A percentile compares a stretch with the other conserved stretches of the same genome.
These are phyloP conservation scores for Quercus aquifolioides DNA, from an alignment of 306 rosid genomes.

Conservation along the genomic window DNA sequence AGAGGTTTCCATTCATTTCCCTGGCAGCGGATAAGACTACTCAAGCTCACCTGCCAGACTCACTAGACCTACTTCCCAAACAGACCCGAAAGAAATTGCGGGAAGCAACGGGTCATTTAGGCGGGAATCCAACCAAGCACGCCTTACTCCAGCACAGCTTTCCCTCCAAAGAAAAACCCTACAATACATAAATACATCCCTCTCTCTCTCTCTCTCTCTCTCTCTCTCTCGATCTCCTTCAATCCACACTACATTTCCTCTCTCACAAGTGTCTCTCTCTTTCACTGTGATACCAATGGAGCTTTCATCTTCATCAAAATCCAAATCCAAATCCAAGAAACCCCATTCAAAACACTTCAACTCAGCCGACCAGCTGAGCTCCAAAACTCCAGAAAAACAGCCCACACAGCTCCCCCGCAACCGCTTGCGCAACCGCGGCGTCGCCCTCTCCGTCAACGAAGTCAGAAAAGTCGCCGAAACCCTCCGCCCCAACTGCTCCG, in stretches of 20 bases:
- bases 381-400: slow-evolving; percentile 69
- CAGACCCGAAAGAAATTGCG: slow-evolving; percentile 2
- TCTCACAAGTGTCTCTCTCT: neutral
- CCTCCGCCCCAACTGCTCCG: slow-evolving; percentile 23
- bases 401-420: slow-evolving; percentile 19
- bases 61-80: neutral
- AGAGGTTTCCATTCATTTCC: too few species aligned
- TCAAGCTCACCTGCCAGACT: too few species aligned
- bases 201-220: too few species aligned
- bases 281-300: slow-evolving; percentile 24
- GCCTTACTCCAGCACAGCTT: neutral
- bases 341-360: slow-evolving; percentile 26
- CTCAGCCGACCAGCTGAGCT: slow-evolving; percentile 2
- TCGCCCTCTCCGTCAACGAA: slow-evolving; percentile 44
- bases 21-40: too few species aligned
- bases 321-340: slow-evolving; percentile 43
- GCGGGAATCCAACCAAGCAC: slow-evolving; percentile 22
- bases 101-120: slow-evolving; percentile 35
- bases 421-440: slow-evolving; percentile 44
- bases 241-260: neutral
- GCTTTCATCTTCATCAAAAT: slow-evolving; percentile 33
- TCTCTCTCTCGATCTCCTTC: too few species aligned
- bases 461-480: slow-evolving; percentile 44
- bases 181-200: neutral
- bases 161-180: slow-evolving; percentile 14